Conservation (phyloP, 2,329 filamentous ascomycete genomes). For the Clonostachys chloroleuca region DNA sequence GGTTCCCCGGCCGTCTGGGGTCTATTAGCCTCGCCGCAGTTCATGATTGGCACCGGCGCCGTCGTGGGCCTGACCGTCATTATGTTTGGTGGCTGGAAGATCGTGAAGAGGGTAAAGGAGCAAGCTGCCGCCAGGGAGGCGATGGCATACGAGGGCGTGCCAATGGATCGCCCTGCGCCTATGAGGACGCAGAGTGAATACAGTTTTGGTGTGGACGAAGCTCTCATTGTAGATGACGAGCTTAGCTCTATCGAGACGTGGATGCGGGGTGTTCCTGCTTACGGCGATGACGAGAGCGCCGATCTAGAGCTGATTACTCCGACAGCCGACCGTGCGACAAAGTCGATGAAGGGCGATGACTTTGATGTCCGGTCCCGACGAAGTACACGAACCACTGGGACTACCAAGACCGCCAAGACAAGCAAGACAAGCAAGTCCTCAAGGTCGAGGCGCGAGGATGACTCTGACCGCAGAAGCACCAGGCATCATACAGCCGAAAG, state of each 20-base stretch:
- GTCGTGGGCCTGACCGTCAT: conserved; percentile 92
- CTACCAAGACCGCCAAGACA: conserved; percentile 15
- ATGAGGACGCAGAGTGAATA: conserved; percentile 19
- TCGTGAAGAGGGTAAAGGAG: conserved; percentile 77
- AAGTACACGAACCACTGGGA: conserved; percentile 22
- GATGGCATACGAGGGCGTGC: conserved; percentile 13
- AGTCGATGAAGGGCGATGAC: conserved; percentile 24
- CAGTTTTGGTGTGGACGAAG: conserved; percentile 42
- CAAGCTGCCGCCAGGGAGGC: conserved; percentile 21
- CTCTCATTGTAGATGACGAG: conserved; percentile 52
- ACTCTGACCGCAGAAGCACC: conserved; percentile 17
- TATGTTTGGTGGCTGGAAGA: conserved; percentile 95
- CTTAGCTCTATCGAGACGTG: conserved; percentile 55
- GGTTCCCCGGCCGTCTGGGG: conserved; percentile 83
- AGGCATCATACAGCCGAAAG: conserved; percentile 10
- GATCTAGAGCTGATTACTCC: conserved; percentile 56
- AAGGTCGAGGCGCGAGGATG: conserved; percentile 14
- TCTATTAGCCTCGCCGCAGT: conserved; percentile 84
- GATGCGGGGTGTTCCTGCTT: conserved; percentile 48
- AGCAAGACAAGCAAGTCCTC: conserved; percentile 13
- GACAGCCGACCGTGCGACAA: conserved; percentile 43
- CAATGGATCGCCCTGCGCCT: conserved; percentile 4
- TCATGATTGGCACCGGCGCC: conserved; percentile 86
- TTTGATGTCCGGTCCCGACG: conserved; percentile 32
- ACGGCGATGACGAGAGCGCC: conserved; percentile 38